Evolutionary conservation across 495 filamentous ascomycete species (phyloP).

Genomic region (Aspergillus ellipticus): DNA sequence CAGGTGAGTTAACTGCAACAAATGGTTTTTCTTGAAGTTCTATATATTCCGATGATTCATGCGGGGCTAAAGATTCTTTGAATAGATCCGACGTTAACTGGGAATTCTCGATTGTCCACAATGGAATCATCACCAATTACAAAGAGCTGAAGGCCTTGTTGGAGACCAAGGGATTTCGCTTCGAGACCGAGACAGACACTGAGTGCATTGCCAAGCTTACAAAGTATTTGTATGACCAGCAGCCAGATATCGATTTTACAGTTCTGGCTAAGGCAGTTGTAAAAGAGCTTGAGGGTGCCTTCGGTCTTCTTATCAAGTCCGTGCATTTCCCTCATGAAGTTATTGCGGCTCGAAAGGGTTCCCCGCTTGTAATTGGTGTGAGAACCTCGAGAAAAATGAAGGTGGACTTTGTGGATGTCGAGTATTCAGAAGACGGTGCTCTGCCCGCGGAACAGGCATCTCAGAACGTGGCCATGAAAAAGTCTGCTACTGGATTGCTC

Average conservation of each 20-base stretch:
- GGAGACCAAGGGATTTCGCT: slow-evolving; percentile 91
- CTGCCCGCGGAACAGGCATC: slow-evolving; percentile 92
- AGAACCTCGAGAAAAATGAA: slow-evolving; percentile 98
- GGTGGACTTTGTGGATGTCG: slow-evolving; percentile 99
- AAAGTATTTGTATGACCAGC: slow-evolving; percentile 96
- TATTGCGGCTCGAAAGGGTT: slow-evolving; percentile 96
- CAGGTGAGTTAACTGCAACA: slow-evolving; percentile 56
- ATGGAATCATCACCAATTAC: slow-evolving; percentile 99
- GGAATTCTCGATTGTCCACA: slow-evolving; percentile 97
- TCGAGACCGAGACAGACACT: slow-evolving; percentile 98
- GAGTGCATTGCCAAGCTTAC: slow-evolving; percentile 98
- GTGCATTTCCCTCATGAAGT: slow-evolving; percentile 98
- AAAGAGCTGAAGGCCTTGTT: slow-evolving; percentile 96
- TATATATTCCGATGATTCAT: neutral
- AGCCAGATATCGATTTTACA: slow-evolving; percentile 92
- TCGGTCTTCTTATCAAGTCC: slow-evolving; percentile 93
- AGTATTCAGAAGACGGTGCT: slow-evolving; percentile 82
- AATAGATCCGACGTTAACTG: slow-evolving; percentile 73
- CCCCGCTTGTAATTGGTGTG: slow-evolving; percentile 92
- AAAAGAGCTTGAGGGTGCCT: slow-evolving; percentile 96
- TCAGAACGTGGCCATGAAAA: slow-evolving; percentile 95
- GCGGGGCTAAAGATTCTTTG: neutral
- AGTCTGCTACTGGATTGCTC: slow-evolving; percentile 74
- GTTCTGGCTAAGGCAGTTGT: slow-evolving; percentile 95
- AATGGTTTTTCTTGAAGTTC: neutral